Evolutionary conservation across 1,284 basidiomycete genomes (phyloP).

Genomic region (Agaricales sp.): DNA sequence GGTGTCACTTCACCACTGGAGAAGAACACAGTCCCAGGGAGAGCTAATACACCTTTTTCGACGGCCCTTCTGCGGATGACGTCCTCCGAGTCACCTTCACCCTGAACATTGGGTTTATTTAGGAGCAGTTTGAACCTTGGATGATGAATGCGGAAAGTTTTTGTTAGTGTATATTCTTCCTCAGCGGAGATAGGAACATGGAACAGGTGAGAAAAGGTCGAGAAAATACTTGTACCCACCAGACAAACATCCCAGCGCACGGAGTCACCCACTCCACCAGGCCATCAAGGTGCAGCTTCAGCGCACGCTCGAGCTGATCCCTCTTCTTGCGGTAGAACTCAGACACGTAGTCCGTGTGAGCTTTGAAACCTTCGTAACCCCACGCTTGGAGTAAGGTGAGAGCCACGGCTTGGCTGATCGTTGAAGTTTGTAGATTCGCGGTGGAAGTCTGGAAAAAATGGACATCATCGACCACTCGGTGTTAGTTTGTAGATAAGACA

Average conservation of each 20-base stretch:
- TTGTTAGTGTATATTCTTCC: neutral
- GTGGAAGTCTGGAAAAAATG: slow-evolving; percentile 41
- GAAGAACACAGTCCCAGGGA: slow-evolving; percentile 77
- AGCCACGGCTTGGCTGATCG: slow-evolving; percentile 71
- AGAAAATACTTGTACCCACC: neutral
- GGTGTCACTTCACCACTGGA: slow-evolving; percentile 58
- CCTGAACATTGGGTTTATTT: slow-evolving; percentile 23
- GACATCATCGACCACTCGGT: neutral
- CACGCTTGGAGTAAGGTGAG: slow-evolving; percentile 66
- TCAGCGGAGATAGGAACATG: slow-evolving; percentile 12
- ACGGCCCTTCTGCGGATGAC: slow-evolving; percentile 75
- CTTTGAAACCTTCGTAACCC: slow-evolving; percentile 70
- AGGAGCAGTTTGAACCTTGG: neutral
- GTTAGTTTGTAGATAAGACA: slow-evolving; percentile 5
- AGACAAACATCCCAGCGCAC: neutral
- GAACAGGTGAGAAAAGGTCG: neutral
- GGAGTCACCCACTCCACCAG: neutral
- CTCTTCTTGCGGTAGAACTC: slow-evolving; percentile 74
- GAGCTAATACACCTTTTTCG: slow-evolving; percentile 76
- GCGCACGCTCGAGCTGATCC: slow-evolving; percentile 71
- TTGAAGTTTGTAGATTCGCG: slow-evolving; percentile 73
- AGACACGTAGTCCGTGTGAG: slow-evolving; percentile 65
- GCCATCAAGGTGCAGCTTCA: slow-evolving; percentile 17
- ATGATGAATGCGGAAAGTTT: neutral
- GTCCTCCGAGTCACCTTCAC: slow-evolving; percentile 57